Conservation (phyloP, 345 rosid species). For the Eucalyptus regnans region DNA sequence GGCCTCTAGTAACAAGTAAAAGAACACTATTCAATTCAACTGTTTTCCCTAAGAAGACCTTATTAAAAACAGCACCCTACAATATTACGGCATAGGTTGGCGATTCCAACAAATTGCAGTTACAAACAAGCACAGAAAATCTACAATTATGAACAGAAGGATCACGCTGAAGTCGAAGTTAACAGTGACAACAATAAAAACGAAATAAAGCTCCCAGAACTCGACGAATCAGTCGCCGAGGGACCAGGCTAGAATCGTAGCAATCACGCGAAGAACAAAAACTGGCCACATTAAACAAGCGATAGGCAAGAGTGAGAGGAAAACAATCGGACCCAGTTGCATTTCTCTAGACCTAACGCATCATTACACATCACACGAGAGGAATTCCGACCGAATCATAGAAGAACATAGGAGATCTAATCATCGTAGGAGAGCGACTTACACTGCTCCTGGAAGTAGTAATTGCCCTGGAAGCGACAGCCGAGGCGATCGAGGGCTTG, state of each 20-base stretch:
- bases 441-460: slow-evolving; percentile 80
- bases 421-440: slow-evolving; percentile 4
- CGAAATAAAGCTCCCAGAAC: not conserved
- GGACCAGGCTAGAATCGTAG: not conserved
- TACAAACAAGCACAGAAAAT: not conserved
- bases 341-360: not conserved
- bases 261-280: not conserved
- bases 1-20: not conserved
- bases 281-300: not conserved
- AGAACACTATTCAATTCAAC: not conserved
- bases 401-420: not conserved
- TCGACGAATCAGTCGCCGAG: not conserved
- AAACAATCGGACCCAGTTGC: not conserved
- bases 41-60: not conserved
- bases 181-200: not conserved
- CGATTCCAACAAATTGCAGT: not conserved
- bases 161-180: not conserved
- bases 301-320: not conserved
- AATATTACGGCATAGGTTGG: not conserved
- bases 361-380: not conserved
- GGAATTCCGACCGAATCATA: not conserved
- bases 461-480: slow-evolving; percentile 79
- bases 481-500: slow-evolving; percentile 95
- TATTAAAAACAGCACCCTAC: not conserved
- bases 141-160: not conserved